Base-by-base conservation (phyloP, 768 basidiomycete genomes). In the Russula sp. region DNA sequence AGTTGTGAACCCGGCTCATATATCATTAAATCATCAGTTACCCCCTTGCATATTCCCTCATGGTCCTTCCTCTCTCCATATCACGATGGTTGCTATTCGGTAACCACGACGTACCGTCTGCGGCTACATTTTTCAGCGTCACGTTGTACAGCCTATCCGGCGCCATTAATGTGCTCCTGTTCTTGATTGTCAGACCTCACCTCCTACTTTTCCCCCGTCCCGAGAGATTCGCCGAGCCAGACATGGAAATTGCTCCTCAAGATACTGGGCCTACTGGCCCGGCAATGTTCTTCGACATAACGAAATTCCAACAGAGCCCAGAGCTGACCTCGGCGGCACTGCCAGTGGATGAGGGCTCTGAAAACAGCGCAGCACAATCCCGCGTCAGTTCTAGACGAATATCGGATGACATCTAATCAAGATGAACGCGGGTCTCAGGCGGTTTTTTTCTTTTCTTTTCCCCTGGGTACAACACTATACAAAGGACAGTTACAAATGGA, bases 131-230 rank as follows among this genome's bases (percentile, higher is more conserved):
- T 42, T 68, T 70, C 32, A 74, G 71, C 30, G 62, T 71, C 20
- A 8, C 46, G 0, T 11, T 22, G 22, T n/a, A 9, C 44, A 20
- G 22, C 28, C 58, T 57, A 8, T 78, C 76, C 50, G 80, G 80
- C 18, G 67, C 72, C 44, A 63, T 74, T 56, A 81, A 80, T 57
- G 79, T 79, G 13, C 40, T 76, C 22, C 73, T 81, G 7, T 69
- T 80, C 40, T 67, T 78, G 30, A 62, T 68, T 24, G 76, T 77
- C 13, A 74, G 76, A 26, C 77, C 76, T 3, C 71, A 73, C 30
- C 71, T 76, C 1, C 70, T 72, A 28, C 71, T 79, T 11, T 78
- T 79, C 48, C 48, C 34, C 16, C 61, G 49, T 7, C 63, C 63
- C 0, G 52, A 49, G 1, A 14, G 5, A 13, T 9, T 38, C 14